These are phyloP conservation scores for Pulveroboletus sp. DNA, from an alignment of 1,284 basidiomycete species.

Conservation along the genomic window DNA sequence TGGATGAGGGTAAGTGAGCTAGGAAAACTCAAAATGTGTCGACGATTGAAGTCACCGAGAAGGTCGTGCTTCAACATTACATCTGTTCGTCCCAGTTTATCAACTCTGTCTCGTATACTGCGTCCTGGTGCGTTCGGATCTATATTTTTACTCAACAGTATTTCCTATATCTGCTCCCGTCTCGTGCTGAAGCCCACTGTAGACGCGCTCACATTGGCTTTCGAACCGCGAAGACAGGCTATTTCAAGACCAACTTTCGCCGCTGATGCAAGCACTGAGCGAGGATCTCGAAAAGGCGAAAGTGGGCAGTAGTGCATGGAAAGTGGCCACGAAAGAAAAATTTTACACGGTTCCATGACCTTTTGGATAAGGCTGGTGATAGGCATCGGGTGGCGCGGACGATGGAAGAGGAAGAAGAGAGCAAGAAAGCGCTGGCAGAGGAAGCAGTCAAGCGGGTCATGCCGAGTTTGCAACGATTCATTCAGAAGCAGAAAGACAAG, in stretches of 20 bases:
- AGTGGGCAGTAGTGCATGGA: constrained; percentile 39
- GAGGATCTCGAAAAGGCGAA: constrained; percentile 64
- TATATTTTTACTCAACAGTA: constrained; percentile 77
- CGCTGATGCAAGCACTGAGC: constrained; percentile 64
- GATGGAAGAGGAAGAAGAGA: constrained; percentile 66
- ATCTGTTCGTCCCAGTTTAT: constrained; percentile 57
- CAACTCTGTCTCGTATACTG: constrained; percentile 56
- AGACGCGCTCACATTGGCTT: constrained; percentile 61
- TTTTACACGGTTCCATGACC: constrained; percentile 73
- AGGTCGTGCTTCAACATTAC: constrained; percentile 66
- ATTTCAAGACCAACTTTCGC: constrained; percentile 60
- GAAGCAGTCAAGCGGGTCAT: constrained; percentile 74
- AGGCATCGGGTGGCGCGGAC: constrained; percentile 63
- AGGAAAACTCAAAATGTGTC: constrained; percentile 43
- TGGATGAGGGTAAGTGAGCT: constrained; percentile 74
- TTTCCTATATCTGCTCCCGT: constrained; percentile 60
- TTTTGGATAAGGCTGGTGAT: constrained; percentile 73
- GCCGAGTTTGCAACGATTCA: constrained; percentile 67
- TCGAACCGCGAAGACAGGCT: constrained; percentile 75
- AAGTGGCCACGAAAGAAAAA: constrained; percentile 70
- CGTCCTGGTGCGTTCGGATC: constrained; percentile 65
- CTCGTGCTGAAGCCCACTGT: constrained; percentile 56
- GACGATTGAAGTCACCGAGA: constrained; percentile 50
- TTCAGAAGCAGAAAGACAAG: constrained; percentile 69
- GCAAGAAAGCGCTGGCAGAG: constrained; percentile 54